A percentile compares a stretch with the other conserved stretches of the same genome.
Conservation (phyloP, 495 filamentous ascomycete species). For the Aspergillus carlsbadensis region DNA sequence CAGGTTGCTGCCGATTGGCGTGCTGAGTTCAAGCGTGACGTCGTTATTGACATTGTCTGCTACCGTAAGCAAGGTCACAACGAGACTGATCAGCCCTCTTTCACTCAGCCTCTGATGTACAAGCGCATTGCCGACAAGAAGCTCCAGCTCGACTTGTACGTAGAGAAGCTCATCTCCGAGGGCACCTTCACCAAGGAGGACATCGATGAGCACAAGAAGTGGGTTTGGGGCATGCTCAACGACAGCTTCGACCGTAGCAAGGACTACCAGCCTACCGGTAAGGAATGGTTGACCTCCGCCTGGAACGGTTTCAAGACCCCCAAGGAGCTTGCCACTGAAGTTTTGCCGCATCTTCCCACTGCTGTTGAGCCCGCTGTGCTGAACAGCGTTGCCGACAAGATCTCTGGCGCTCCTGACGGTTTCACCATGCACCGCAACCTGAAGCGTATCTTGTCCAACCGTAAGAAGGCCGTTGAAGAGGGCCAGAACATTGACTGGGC, state of each 20-base stretch:
- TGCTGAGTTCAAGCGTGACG: conserved; percentile 94
- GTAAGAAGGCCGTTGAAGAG: conserved; percentile 89
- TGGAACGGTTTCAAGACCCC: conserved; percentile 99
- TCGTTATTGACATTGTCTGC: conserved; percentile 97
- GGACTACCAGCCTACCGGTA: conserved; percentile 93
- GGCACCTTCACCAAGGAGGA: conserved; percentile 96
- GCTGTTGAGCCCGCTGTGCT: conserved; percentile 68
- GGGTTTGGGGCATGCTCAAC: conserved; percentile 99
- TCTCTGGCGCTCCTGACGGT: conserved; percentile 73
- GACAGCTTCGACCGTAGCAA: conserved; percentile 96
- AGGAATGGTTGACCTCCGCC: conserved; percentile 97
- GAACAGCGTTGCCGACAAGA: conserved; percentile 73
- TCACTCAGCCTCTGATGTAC: conserved; percentile 99
- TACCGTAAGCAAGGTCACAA: conserved; percentile 99
- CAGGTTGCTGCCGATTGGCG: conserved; percentile 96
- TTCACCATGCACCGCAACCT: conserved; percentile 92
- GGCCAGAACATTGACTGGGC: conserved; percentile 97
- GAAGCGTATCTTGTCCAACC: conserved; percentile 88
- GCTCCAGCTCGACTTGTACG: conserved; percentile 80
- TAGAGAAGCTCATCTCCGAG: conserved; percentile 82
- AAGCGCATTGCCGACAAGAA: conserved; percentile 85
- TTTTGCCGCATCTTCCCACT: conserved; percentile 89
- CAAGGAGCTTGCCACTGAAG: conserved; percentile 93
- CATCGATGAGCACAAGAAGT: conserved; percentile 98
- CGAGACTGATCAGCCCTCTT: conserved; percentile 98